Percentiles rank a stretch among this genome's conserved stretches.
phyloP scores from a whole-genome alignment of 176 grass and related monocot species.

The Carex scoparia region DNA sequence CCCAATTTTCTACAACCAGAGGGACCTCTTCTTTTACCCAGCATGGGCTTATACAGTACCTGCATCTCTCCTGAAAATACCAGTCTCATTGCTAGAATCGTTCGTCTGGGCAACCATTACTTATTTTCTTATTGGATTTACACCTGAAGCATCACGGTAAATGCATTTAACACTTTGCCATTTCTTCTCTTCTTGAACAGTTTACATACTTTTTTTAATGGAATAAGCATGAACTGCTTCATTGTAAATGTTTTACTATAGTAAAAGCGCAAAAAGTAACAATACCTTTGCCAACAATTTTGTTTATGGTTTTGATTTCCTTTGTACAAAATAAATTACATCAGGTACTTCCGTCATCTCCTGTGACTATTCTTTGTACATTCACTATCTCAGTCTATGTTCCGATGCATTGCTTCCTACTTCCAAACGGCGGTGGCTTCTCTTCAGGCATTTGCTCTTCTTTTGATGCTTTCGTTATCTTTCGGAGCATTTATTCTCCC shows the following conservation, averaged over 20 bases:
- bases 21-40: slow-evolving; percentile 31
- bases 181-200: not conserved
- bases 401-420: slow-evolving; percentile 49
- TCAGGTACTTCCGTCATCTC: slow-evolving; percentile 61
- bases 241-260: not conserved
- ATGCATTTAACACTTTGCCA: not conserved
- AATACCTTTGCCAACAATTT: too few relatives aligned
- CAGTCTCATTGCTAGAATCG: slow-evolving; percentile 60
- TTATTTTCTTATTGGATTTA: slow-evolving; percentile 83
- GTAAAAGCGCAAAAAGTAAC: too few relatives aligned
- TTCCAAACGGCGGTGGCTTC: slow-evolving; percentile 41
- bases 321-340: not conserved
- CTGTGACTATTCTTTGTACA: slow-evolving; percentile 54
- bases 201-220: not conserved
- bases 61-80: slow-evolving; percentile 55
- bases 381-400: slow-evolving; percentile 41
- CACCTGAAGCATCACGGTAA: slow-evolving; percentile 56
- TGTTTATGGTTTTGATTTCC: not conserved
- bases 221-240: not conserved
- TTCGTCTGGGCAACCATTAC: slow-evolving; percentile 67
- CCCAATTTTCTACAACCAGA: too few relatives aligned
- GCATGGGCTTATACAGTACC: slow-evolving; percentile 83
- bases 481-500: slow-evolving; percentile 76
- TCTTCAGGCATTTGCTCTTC: slow-evolving; percentile 21
- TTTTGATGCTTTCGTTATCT: slow-evolving; percentile 25